Conservation (phyloP, 176 grass and related monocot genomes). For the Carex kokanica region DNA sequence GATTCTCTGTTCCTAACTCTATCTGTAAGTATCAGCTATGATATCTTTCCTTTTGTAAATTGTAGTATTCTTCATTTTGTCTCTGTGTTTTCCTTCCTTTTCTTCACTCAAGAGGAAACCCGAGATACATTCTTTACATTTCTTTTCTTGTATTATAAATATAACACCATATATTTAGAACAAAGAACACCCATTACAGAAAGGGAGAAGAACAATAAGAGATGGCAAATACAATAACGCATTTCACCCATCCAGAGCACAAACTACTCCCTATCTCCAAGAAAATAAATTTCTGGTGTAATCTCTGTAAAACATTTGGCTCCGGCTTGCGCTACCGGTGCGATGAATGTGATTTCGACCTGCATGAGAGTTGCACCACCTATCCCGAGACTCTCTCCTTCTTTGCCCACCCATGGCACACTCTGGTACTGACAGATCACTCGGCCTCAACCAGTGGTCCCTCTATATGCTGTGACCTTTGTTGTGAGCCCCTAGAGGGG, state of each 20-base stretch:
- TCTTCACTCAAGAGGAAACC: neutral
- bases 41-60: neutral
- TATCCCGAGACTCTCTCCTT: constrained; percentile 4
- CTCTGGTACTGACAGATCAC: neutral
- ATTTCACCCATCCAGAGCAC: constrained; percentile 12
- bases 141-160: neutral
- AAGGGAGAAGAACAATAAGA: neutral
- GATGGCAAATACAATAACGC: constrained; percentile 6
- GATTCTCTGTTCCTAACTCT: neutral
- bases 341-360: neutral
- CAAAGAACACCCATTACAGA: neutral
- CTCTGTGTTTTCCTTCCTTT: neutral
- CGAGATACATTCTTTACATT: neutral
- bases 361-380: constrained; percentile 21
- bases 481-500: too few species aligned
- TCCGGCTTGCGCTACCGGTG: neutral
- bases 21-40: neutral
- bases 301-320: neutral
- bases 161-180: neutral
- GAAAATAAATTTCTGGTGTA: neutral
- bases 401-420: constrained; percentile 14
- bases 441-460: too few species aligned
- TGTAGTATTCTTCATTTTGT: too few species aligned
- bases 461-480: too few species aligned
- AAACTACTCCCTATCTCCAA: neutral